These are phyloP conservation scores for Coemansia sp. DNA, from an alignment of 192 early-diverging fungal species.

Conservation along the genomic window DNA sequence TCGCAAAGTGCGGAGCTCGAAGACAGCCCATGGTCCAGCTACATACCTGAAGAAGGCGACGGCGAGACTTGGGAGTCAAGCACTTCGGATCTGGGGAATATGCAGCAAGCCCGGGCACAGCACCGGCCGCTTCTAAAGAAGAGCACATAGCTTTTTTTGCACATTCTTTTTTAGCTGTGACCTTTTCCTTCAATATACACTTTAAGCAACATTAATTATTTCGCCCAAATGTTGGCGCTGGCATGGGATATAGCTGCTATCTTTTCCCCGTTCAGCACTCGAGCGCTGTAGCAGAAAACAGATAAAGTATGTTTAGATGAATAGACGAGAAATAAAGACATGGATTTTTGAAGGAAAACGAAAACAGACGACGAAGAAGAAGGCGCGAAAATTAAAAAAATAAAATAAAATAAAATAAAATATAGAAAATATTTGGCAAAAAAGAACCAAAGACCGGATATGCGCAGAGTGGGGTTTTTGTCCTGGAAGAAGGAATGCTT, in stretches of 20 bases:
- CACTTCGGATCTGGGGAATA: conserved; percentile 23
- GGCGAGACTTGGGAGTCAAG: conserved; percentile 31
- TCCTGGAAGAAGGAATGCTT: background rate
- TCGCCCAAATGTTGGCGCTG: background rate
- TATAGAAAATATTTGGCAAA: conserved; percentile 1
- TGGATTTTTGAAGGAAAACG: conserved; percentile 1
- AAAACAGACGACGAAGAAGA: conserved; percentile 8
- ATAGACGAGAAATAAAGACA: conserved; percentile 4
- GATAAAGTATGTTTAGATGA: background rate
- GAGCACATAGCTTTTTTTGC: conserved; percentile 13
- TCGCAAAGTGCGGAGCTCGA: background rate
- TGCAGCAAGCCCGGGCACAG: background rate
- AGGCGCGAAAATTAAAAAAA: conserved; percentile 1
- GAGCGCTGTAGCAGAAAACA: background rate
- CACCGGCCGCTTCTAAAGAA: conserved; percentile 30
- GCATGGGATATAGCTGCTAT: too few relatives aligned
- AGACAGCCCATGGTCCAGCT: conserved; percentile 19
- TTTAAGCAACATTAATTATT: conserved; percentile 1
- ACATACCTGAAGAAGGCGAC: conserved; percentile 15
- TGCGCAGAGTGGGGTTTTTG: background rate
- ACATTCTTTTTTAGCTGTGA: background rate
- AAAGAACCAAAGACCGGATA: background rate
- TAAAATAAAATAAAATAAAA: background rate
- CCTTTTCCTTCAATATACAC: background rate
- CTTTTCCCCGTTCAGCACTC: too few relatives aligned